Evolutionary conservation across 2,329 filamentous ascomycete genomes (phyloP), one percentile per base, ranked within the genome.

Genomic region (Trematosphaeria pertusa): DNA sequence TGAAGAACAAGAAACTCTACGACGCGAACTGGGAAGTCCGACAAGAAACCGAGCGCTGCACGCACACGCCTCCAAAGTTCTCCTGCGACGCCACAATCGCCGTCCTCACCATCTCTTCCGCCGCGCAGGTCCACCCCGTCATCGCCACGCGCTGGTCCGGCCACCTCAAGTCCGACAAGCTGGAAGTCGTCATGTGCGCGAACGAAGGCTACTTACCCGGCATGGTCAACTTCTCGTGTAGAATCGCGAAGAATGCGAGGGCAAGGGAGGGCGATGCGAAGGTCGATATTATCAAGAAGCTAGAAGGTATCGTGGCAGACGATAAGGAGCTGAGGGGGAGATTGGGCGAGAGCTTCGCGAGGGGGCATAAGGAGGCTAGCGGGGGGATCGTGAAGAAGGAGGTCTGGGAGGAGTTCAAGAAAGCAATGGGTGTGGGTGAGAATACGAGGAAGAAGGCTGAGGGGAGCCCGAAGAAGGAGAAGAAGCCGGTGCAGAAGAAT

Each of bases 91-190:
- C 77, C 1, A 81, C 76, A 37, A 78, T 88, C 10, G 85, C 85
- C 0, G 81, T 88, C 0, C 76, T 88, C 34, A 77, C 81, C 3
- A 87, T 88, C 56, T 75, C 69, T 24, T 85, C 81, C 1, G 68
- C 73, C 19, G 81, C 83, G 1, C 86, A 88, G 58, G 76, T 88
- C 0, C 86, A 89, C 61, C 83, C 84, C 0, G 77, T 88, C 2
- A 85, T 88, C 45, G 85, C 86, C 2, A 87, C 84, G 3, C 74
- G 85, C 9, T 88, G 86, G 86, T 81, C 85, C 1, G 81, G 82
- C 0, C 77, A 82, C 52, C 71, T 88, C 3, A 78, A 78, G 36
- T 84, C 81, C 1, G 74, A 79, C 37, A 80, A 79, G 43, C 73
- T 88, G 1, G 81, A 87, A 58, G 81, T 87, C 1, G 75, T 89